Conservation (phyloP, 805 yeast species). For the Yarrowia osloensis region DNA sequence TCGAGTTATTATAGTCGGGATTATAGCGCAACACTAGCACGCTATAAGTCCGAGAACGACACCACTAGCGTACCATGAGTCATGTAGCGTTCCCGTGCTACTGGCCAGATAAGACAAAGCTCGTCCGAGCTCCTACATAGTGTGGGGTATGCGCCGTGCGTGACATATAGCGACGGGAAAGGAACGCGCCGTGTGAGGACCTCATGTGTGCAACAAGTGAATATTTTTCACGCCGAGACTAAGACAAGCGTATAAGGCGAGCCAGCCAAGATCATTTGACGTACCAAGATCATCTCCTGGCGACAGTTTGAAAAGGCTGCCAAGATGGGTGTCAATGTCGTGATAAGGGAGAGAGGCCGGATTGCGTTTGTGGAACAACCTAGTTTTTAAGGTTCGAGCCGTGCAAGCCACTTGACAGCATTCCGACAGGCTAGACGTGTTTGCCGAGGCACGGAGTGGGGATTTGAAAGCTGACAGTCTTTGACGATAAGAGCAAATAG, state of each 20-base stretch:
- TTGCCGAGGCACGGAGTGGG: neutral
- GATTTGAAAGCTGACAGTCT: neutral
- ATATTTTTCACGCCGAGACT: no score
- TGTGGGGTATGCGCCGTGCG: constrained; percentile 5
- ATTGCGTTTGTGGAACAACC: neutral
- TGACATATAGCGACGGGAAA: neutral
- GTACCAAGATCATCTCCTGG: neutral
- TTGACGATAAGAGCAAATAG: neutral
- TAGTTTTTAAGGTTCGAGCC: constrained; percentile 3
- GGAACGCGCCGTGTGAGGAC: no score
- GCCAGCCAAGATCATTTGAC: neutral
- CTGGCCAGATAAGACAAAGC: constrained; percentile 1
- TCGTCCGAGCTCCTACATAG: neutral
- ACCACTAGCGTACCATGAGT: neutral
- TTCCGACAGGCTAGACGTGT: neutral
- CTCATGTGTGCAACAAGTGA: no score
- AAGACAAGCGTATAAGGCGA: no score
- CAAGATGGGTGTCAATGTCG: constrained; percentile 5
- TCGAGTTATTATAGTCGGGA: neutral
- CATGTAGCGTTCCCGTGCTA: neutral
- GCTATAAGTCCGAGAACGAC: neutral
- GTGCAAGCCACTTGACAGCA: neutral
- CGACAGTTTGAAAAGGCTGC: neutral
- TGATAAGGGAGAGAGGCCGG: neutral
- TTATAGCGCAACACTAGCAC: neutral